Conservation (phyloP, 2,329 filamentous ascomycete genomes). For the Cytospora mali region DNA sequence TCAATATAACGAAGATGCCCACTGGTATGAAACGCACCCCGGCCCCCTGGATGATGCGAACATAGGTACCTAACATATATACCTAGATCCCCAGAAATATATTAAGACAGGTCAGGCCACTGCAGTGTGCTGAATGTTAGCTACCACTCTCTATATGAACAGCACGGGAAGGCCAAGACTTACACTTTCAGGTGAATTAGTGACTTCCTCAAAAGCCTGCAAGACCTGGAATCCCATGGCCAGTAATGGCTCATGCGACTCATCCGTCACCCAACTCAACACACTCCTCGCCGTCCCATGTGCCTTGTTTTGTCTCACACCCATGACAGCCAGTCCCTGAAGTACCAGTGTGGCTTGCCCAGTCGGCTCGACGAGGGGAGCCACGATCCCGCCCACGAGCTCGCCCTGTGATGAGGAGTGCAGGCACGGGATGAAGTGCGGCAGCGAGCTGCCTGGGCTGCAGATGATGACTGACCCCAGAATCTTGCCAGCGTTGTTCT, state of each 20-base stretch:
- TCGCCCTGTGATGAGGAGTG: conserved; percentile 48
- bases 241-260: conserved; percentile 71
- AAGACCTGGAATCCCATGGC: conserved; percentile 80
- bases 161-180: no score
- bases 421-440: conserved; percentile 70
- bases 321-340: conserved; percentile 79
- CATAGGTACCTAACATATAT: no score
- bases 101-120: conserved; percentile 27
- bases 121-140: background rate
- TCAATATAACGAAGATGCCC: background rate
- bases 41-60: no score
- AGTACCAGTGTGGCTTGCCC: conserved; percentile 68
- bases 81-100: background rate
- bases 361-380: conserved; percentile 72
- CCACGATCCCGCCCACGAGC: conserved; percentile 74
- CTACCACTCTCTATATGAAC: no score
- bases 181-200: conserved; percentile 60
- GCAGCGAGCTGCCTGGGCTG: conserved; percentile 67
- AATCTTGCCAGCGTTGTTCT: conserved; percentile 67
- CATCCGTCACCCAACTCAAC: conserved; percentile 78
- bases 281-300: conserved; percentile 74
- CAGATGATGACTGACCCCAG: conserved; percentile 81
- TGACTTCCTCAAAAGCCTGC: conserved; percentile 82
- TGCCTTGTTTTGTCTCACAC: conserved; percentile 79
- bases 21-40: background rate